Base-by-base conservation (phyloP, 2,329 filamentous ascomycete species). In the Pseudogymnoascus sp. region DNA sequence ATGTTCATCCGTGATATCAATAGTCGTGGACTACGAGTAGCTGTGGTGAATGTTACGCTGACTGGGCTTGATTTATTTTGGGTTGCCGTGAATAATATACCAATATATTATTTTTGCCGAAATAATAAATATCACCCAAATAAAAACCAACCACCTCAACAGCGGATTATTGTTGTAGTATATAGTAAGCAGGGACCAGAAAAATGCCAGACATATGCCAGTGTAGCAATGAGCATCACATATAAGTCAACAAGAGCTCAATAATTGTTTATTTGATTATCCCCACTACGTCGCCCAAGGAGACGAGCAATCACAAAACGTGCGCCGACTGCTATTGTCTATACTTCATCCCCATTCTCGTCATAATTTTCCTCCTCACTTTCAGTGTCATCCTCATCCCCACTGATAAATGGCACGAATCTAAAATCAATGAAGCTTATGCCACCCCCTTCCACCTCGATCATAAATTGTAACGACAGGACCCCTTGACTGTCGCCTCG, bases 391-490 rank as follows among this genome's bases (percentile, higher is more conserved):
- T 81, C 79, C 28, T 85, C 86, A 41, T 88, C 82, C 20, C 83
- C 81, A 14, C 81, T 79, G 60, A 86, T 78, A 62, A 87, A 86
- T 14, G 90, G 90, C 62, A 95, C 86, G 70, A 94, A 90, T 18
- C 88, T 81, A 73, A 93, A 95, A 73, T 94, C 89, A 22, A 94
- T 80, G 74, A 93, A 95, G 67, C 86, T 89, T 38, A 86, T 78
- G 22, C 80, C 79, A 4, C 83, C 81, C 6, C 83, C 82, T 64
- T 94, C 90, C 41, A 92, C 80, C 71, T 97, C 91, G 14, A 99
- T 87, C 88, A 99, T 94, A 70, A 97, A 97, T 71, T 99, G 94
- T 72, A 97, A 76, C 74, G 90, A 97, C 65, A 99, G 74, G 30
- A 99, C 93, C 0, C 94, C 93, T 71, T 96, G 90, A 1, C 83